phyloP scores from a whole-genome alignment of 148 eudicot species.

The Vaccinium myrtillus region DNA sequence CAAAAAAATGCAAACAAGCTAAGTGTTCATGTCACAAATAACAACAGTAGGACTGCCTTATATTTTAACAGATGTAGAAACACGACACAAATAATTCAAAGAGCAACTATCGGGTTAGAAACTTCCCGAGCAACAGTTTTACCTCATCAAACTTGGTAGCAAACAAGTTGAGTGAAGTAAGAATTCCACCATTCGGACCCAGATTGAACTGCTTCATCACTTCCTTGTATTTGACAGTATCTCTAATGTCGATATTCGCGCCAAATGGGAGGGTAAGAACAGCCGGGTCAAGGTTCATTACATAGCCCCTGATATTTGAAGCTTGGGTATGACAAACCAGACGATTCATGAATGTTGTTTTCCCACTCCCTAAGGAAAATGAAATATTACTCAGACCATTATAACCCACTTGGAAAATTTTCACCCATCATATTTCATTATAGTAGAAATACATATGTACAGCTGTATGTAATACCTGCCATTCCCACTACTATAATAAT shows the following conservation, averaged over 20 bases:
- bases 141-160: constrained; percentile 96
- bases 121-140: constrained; percentile 9
- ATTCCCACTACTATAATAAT: constrained; percentile 89
- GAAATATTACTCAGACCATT: constrained; percentile 1
- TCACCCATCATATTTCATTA: background rate
- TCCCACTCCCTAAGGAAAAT: constrained; percentile 76
- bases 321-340: constrained; percentile 77
- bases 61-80: background rate
- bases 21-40: background rate
- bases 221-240: constrained; percentile 91
- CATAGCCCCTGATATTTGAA: constrained; percentile 73
- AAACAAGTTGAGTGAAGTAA: constrained; percentile 86
- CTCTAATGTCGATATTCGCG: constrained; percentile 90
- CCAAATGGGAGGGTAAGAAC: constrained; percentile 85
- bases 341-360: constrained; percentile 82
- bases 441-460: background rate
- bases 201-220: constrained; percentile 95
- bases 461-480: constrained; percentile 54
- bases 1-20: background rate
- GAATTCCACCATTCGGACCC: constrained; percentile 93
- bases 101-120: background rate
- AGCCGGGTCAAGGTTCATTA: constrained; percentile 91
- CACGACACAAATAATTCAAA: background rate
- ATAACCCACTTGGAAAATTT: background rate
- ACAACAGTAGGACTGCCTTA: background rate